Conservation (phyloP, 164 flowering plant genomes). For the Brasenia schreberi region DNA sequence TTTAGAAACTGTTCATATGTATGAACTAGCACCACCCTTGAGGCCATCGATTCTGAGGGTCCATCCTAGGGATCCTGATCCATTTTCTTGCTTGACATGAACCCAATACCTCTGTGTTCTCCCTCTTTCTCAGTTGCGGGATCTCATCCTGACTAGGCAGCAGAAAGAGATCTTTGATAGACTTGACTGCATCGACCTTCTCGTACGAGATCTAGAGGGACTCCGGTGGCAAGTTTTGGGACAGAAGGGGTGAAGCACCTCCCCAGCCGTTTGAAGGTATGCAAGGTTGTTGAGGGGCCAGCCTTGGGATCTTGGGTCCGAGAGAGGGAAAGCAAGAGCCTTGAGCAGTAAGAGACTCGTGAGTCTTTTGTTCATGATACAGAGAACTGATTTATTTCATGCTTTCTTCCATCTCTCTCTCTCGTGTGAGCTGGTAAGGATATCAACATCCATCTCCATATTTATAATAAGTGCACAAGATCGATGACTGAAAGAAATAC, state of each 20-base stretch:
- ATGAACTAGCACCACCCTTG: background rate
- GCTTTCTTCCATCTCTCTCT: background rate
- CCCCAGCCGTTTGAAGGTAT: background rate
- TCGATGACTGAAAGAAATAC: too few species aligned
- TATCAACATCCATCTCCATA: background rate
- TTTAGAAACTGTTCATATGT: background rate
- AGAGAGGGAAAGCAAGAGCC: background rate
- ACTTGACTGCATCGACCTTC: background rate
- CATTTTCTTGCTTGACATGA: background rate
- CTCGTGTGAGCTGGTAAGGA: background rate
- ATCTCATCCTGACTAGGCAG: background rate
- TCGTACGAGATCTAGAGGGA: background rate
- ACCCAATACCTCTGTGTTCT: background rate
- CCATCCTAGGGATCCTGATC: background rate
- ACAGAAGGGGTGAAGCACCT: background rate
- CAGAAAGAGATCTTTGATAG: background rate
- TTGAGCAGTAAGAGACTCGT: background rate
- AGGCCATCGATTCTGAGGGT: background rate
- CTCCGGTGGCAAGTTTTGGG: background rate
- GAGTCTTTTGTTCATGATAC: background rate
- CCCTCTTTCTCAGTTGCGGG: background rate
- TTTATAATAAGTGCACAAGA: background rate
- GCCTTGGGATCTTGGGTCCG: background rate
- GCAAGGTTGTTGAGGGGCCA: background rate
- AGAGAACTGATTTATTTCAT: background rate